Evolutionary conservation across 306 rosid species (phyloP).

Genomic region (Acmispon strigosus): DNA sequence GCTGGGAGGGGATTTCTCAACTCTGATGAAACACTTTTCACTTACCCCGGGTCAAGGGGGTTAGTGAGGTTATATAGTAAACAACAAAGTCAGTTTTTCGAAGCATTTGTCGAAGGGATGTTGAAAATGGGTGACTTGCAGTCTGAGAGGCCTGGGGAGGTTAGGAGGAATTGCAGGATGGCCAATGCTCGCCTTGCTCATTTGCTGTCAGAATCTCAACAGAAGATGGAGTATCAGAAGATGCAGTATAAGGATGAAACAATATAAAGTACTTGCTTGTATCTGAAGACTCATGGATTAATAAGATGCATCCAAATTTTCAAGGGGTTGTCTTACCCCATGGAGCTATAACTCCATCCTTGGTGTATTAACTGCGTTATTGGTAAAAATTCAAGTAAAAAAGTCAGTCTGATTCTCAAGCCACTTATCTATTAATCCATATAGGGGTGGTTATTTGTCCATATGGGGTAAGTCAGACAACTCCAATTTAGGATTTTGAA

Average conservation of each 20-base stretch:
- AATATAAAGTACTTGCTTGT: neutral
- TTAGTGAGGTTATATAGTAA: constrained; percentile 43
- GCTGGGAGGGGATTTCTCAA: constrained; percentile 72
- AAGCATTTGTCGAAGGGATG: constrained; percentile 70
- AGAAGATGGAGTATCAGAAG: neutral
- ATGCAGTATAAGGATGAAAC: neutral
- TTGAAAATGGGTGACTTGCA: constrained; percentile 78
- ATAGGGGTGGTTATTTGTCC: too few relatives aligned
- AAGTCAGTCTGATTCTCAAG: too few relatives aligned
- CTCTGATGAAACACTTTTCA: constrained; percentile 76
- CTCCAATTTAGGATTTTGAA: neutral
- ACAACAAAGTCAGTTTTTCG: constrained; percentile 40
- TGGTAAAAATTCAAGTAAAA: too few relatives aligned
- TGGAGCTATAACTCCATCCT: too few relatives aligned
- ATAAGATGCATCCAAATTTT: neutral
- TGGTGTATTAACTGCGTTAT: too few relatives aligned
- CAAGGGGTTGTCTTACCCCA: too few relatives aligned
- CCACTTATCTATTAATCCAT: too few relatives aligned
- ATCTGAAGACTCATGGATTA: neutral
- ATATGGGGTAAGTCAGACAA: too few relatives aligned
- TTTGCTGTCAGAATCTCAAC: neutral
- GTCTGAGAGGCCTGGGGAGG: constrained; percentile 58
- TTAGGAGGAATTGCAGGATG: constrained; percentile 68
- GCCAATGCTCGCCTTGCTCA: constrained; percentile 25
- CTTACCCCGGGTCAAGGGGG: constrained; percentile 33